Conservation (phyloP, 139 green algal genomes). For the Auxenochlorella protothecoides region DNA sequence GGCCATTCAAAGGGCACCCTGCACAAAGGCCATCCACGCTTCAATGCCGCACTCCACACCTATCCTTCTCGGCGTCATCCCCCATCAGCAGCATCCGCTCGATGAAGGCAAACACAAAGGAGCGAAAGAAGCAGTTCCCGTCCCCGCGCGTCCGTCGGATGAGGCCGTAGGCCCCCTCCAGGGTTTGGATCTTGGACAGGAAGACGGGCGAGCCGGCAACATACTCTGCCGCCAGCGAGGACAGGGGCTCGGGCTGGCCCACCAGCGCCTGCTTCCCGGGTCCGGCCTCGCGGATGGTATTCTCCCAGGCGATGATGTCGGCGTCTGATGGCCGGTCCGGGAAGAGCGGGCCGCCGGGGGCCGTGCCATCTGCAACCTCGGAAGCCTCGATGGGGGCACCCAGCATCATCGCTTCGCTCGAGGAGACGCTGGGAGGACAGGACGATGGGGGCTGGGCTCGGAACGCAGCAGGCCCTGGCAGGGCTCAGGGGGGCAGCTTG, state of each 20-base stretch:
- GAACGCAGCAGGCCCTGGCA: too few relatives aligned
- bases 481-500: too few relatives aligned
- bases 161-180: constrained; percentile 38
- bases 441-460: too few relatives aligned
- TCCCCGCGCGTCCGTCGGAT: constrained; percentile 52
- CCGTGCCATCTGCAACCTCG: too few relatives aligned
- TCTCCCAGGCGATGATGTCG: constrained; percentile 44
- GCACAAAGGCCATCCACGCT: too few relatives aligned
- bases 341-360: too few relatives aligned
- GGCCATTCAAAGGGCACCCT: not conserved
- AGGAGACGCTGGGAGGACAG: too few relatives aligned
- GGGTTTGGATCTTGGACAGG: constrained; percentile 49
- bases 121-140: constrained; percentile 71
- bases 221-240: constrained; percentile 45
- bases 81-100: constrained; percentile 45
- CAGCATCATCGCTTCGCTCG: too few relatives aligned
- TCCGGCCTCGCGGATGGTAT: constrained; percentile 8
- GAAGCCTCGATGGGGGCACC: too few relatives aligned
- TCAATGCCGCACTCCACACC: constrained; percentile 13
- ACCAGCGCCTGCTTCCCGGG: constrained; percentile 6
- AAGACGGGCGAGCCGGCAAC: constrained; percentile 53
- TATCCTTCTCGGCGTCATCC: constrained; percentile 42
- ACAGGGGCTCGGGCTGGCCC: constrained; percentile 9
- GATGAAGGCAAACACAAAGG: constrained; percentile 68
- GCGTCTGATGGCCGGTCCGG: constrained; percentile 31